Base-by-base conservation (phyloP, 1,284 basidiomycete genomes). In the Puccinia horiana region DNA sequence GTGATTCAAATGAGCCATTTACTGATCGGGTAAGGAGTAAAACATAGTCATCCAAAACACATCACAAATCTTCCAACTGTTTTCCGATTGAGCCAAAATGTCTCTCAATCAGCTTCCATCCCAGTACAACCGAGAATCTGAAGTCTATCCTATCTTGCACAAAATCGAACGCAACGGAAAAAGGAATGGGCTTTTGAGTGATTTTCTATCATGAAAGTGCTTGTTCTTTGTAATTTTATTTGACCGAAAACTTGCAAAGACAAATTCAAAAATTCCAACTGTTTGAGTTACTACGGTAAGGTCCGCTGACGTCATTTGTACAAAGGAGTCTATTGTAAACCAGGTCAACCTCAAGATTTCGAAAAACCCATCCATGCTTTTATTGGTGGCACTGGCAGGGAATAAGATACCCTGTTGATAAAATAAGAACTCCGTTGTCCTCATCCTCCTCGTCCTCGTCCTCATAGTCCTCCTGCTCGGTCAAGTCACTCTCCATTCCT, bases 401-500 rank as follows among this genome's bases (percentile, higher is more conserved):
- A n/a, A n/a, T n/a, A n/a, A n/a, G n/a, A n/a, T n/a, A n/a, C n/a
- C n/a, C n/a, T n/a, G n/a, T n/a, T n/a, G n/a, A n/a, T n/a, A n/a
- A n/a, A n/a, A n/a, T n/a, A n/a, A n/a, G n/a, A n/a, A n/a, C n/a
- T n/a, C n/a, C n/a, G n/a, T 49, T 32, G 2, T 54, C 47, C 2
- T 74, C 72, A 26, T 79, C 77, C 2, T 80, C 78, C 11, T 79
- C 77, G 1, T 81, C 56, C 1, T 81, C 69, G 23, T 81, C 78
- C 18, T 81, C 78, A 42, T 58, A 67, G 42, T 81, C 78, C 54
- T 81, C 78, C 58, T 81, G 78, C 29, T 81, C 78, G 9, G 78
- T 81, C 26, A 81, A 58, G 32, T 81, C 78, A 56, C 78, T 81
- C 54, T 81, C 78, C 78, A 81, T 81, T 5, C 78, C 78, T 56